These are phyloP conservation scores for Phlyctochytrium planicorne DNA, from an alignment of 192 early-diverging fungal species.

Conservation along the genomic window DNA sequence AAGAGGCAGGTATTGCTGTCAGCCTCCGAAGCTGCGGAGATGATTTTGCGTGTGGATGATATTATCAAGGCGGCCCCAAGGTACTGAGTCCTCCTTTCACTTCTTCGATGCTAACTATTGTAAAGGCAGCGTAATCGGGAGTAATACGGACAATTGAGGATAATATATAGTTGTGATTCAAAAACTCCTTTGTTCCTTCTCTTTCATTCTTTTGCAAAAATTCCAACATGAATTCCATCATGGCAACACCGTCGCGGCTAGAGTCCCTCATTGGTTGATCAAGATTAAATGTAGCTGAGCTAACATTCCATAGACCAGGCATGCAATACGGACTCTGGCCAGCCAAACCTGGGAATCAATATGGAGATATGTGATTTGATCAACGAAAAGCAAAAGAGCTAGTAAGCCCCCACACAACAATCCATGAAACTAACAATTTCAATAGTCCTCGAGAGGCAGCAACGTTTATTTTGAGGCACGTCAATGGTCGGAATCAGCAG, in stretches of 20 bases:
- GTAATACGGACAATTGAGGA: too few species aligned
- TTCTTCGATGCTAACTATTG: neutral
- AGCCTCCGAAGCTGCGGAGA: slow-evolving; percentile 94
- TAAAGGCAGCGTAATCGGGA: neutral
- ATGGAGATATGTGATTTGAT: slow-evolving; percentile 95
- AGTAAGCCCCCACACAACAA: too few species aligned
- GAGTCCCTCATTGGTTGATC: neutral
- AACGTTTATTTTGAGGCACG: slow-evolving; percentile 58
- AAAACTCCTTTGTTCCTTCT: too few species aligned
- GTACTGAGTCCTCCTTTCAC: too few species aligned
- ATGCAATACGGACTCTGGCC: slow-evolving; percentile 64
- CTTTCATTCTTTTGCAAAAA: too few species aligned
- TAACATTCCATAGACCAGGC: slow-evolving; percentile 70
- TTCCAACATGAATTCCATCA: too few species aligned
- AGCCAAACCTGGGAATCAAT: slow-evolving; percentile 84
- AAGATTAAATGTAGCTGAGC: too few species aligned
- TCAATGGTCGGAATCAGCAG: slow-evolving; percentile 62
- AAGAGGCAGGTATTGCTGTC: slow-evolving; percentile 89
- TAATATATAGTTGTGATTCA: too few species aligned
- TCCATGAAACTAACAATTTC: too few species aligned
- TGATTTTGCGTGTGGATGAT: slow-evolving; percentile 97
- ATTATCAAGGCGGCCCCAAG: slow-evolving; percentile 85
- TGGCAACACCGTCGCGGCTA: too few species aligned
- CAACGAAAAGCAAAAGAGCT: slow-evolving; percentile 83
- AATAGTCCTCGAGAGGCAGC: slow-evolving; percentile 79